Evolutionary conservation across 208 protist genomes (phyloP), one percentile per base, ranked within the genome.

Genomic region (Trypanosomatidae sp.): DNA sequence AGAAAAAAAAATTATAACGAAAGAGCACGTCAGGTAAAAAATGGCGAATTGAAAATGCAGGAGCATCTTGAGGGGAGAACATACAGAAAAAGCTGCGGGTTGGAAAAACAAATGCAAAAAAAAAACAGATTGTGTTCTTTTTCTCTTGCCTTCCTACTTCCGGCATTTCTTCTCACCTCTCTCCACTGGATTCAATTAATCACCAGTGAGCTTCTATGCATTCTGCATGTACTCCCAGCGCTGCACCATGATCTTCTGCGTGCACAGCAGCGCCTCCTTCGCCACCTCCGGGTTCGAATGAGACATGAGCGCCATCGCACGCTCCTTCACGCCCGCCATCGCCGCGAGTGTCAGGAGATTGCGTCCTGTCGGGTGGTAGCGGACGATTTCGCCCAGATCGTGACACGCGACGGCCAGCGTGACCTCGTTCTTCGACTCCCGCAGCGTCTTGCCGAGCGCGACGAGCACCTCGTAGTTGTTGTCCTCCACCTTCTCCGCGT

Each of bases 241-340:
- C 81, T 98, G 92, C 52, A 97, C 92, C 92, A 98, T 95, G 55
- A 98, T 94, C 79, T 98, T 98, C 80, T 98, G 95, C 33, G 95
- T 94, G 64, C 89, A 90, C 17, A 97, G 81, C 25, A 98, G 83
- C 28, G 95, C 95, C 73, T 98, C 88, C 81, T 97, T 96, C 60
- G 89, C 82, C 10, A 97, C 82, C 46, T 95, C 90, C 39, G 84
- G 73, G 65, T 91, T 87, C 1, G 65, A 22, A 72, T 95, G 84
- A 0, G 89, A 96, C 92, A 98, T 97, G 65, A 97, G 91, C 22
- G 60, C 13, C 83, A 97, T 89, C 3, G 95, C 91, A 8, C 83
- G 83, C 66, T 92, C 84, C 82, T 96, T 97, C n/a, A 97, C 91
- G 19, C 90, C 87, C 0, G 73, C 67, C 76, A 97, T 85, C 52